These are phyloP conservation scores for Artemisia annua DNA, from an alignment of 129 eudicot genomes.

Conservation along the genomic window DNA sequence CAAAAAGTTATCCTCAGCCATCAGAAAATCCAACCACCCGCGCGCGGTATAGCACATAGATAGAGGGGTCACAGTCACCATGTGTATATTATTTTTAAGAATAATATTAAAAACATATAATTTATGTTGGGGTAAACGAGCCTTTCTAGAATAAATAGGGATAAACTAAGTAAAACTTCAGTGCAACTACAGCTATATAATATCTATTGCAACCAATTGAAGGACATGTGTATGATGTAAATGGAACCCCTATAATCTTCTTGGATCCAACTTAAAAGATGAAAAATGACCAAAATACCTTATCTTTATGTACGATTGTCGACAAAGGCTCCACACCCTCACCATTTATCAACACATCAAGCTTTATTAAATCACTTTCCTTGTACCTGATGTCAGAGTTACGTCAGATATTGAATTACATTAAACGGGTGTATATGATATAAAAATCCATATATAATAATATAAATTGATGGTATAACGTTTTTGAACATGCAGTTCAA, in stretches of 20 bases:
- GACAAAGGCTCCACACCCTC: conserved; percentile 93
- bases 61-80: background rate
- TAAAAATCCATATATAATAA: conserved; percentile 6
- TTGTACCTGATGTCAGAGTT: conserved; percentile 54
- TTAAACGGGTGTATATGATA: conserved; percentile 9
- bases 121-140: background rate
- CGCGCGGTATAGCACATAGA: no score
- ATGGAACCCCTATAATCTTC: background rate
- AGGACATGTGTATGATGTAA: background rate
- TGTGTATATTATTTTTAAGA: background rate
- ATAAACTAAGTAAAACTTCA: background rate
- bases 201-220: background rate
- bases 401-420: conserved; percentile 2
- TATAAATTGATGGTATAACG: background rate
- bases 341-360: conserved; percentile 90
- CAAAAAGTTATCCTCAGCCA: conserved; percentile 8
- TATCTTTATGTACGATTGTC: conserved; percentile 92
- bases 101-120: background rate
- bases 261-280: conserved; percentile 13
- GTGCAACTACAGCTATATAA: conserved; percentile 19
- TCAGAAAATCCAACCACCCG: conserved; percentile 6
- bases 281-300: conserved; percentile 46
- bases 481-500: background rate
- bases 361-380: conserved; percentile 86
- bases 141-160: no score